Base-by-base conservation (phyloP, 257 asterid species). In the Eustoma russellianum region DNA sequence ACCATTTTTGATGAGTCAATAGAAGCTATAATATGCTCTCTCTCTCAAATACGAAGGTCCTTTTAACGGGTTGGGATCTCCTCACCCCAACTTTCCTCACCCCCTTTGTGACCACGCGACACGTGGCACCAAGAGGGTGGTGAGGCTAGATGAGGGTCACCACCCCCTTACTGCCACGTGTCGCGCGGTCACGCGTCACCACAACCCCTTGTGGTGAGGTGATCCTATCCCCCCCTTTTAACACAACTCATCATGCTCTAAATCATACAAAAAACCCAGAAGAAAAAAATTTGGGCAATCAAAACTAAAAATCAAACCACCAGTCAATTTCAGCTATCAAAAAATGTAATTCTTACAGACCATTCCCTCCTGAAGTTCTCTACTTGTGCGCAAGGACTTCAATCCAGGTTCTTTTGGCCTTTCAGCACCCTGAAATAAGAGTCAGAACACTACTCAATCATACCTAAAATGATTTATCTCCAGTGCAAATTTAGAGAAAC, bases 321-420 rank as follows among this genome's bases (percentile, higher is more conserved):
- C 6, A 51, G 0, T 2, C 13, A 47, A 35, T 2, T 40, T 16
- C 15, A 48, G 0, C 12, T 18, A 28, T 2, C 6, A 30, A 16
- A 53, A 16, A 13, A 6, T 15, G 19, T 24, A 9, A 14, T 13
- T 19, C 16, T 17, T 33, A 59, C 84, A 45, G 67, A 86, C 98
- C 98, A 91, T 91, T 74, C 98, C 98, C 54, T 76, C 83, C 70
- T 78, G 60, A 54, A 91, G 98, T 54, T 77, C 77, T 74, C 98
- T 87, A 60, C 88, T 80, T 5, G 86, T 91, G 41, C 97, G 98
- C 75, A 91, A 54, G 54, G 96, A 59, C 63, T 64, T 79, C 61
- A 87, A 76, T 61, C 98, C 98, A 57, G 93, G 85, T 74, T 84
- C 90, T 61, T 74, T 76, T 9, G 83, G 81, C 63, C 95, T 78